Percentiles rank a stretch among this genome's conserved stretches.
phyloP scores from a whole-genome alignment of 495 filamentous ascomycete genomes.

The Xylaria bambusicola region DNA sequence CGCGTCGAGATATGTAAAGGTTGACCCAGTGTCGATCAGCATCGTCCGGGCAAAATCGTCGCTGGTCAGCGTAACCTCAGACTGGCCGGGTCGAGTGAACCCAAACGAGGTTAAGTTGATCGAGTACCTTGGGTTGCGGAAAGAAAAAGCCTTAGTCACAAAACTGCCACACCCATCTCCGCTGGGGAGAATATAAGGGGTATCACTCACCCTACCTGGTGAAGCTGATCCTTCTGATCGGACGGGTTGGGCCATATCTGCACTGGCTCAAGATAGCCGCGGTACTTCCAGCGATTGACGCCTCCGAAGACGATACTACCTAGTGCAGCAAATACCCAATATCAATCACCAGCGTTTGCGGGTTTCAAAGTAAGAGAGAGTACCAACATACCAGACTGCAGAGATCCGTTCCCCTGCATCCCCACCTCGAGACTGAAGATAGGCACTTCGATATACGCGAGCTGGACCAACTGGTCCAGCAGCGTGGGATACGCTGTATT shows the following conservation, averaged over 20 bases:
- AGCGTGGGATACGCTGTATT: slow-evolving; percentile 64
- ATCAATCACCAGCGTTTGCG: too few species aligned
- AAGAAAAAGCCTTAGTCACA: too few species aligned
- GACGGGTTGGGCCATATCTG: slow-evolving; percentile 45
- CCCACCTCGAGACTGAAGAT: slow-evolving; percentile 73
- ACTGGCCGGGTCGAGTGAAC: slow-evolving; percentile 35
- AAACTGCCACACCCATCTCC: too few species aligned
- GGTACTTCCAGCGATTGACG: slow-evolving; percentile 45
- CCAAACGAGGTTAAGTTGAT: slow-evolving; percentile 46
- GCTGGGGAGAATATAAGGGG: too few species aligned
- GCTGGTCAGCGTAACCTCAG: slow-evolving; percentile 32
- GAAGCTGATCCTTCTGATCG: slow-evolving; percentile 37
- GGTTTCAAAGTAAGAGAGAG: too few species aligned
- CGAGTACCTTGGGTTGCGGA: slow-evolving; percentile 34
- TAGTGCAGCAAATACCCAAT: too few species aligned
- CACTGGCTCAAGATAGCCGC: slow-evolving; percentile 44
- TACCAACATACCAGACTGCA: slow-evolving; percentile 28
- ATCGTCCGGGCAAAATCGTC: slow-evolving; percentile 39
- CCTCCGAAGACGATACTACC: slow-evolving; percentile 45
- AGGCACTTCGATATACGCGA: slow-evolving; percentile 64
- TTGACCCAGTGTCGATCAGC: slow-evolving; percentile 46
- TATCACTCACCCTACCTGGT: slow-evolving; percentile 33
- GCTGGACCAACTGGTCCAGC: slow-evolving; percentile 61
- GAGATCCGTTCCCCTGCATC: slow-evolving; percentile 28
- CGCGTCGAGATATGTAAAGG: slow-evolving; percentile 43